Base-by-base conservation (phyloP, 371 early-diverging fungal species). In the Syncephalastrum contaminatum region DNA sequence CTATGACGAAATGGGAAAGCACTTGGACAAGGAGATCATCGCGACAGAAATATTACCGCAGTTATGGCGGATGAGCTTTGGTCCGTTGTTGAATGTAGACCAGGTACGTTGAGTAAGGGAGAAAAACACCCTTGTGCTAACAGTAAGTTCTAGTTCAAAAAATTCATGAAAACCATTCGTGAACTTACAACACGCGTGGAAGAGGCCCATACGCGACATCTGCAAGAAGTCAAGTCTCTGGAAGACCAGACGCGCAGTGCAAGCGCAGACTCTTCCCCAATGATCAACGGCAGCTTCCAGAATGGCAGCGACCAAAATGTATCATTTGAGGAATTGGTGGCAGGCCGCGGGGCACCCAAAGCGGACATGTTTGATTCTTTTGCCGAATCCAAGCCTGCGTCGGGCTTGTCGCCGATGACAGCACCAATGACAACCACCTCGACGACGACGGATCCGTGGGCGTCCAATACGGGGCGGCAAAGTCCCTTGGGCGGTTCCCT, bases 41-140 rank as follows among this genome's bases (percentile, higher is more conserved):
- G 94, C 92, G 3, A 86, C 81, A 0, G 87, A 86, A 45, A 79
- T 94, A 12, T 51, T 94, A 43, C 92, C 91, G 0, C 90, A 89
- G 47, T 64, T 92, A 44, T 94, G 94, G 94, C 73, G 77, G 39
- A 73, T 90, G 70, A 73, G 86, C 25, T 82, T 90, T 51, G 91
- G 90, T 13, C 86, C 85, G 1, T 64, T 85, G 24, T 64, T 94
- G 30, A 86, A 81, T 41, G 64, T 84, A 2, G 82, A 82, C 2
- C 91, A 91, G 83, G 88, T 86, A 74, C 8, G 24, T 21, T 54
- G 44, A 13, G 2, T 24, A 39, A 39, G 39, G 14, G 12, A 43
- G 12, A 14, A 21, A 21, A 22, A 4, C 20, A 21, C 8, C 20
- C 45, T 15, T 13, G 14, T 27, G 8, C 15, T 43, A n/a, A 22